Percentiles rank a stretch among this genome's conserved stretches.
These are phyloP conservation scores for Gnetum montanum DNA, from an alignment of 75 land plant genomes.

Conservation along the genomic window DNA sequence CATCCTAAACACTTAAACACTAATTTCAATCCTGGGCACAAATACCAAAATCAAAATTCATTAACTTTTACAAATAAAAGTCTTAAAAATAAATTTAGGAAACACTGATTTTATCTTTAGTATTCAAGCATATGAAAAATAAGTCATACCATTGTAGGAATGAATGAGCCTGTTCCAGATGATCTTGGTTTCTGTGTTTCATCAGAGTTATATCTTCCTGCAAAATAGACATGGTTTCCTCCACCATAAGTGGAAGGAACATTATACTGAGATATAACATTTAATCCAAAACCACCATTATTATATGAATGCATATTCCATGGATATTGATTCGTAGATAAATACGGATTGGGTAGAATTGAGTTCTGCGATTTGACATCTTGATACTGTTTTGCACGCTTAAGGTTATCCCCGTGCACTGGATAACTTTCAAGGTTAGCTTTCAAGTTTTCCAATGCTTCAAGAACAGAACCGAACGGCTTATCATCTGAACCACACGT, in stretches of 20 bases:
- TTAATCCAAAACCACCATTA: constrained; percentile 26
- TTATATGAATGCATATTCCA: constrained; percentile 15
- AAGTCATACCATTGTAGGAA: constrained; percentile 62
- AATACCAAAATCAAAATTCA: constrained; percentile 1
- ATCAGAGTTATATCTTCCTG: constrained; percentile 23
- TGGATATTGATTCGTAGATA: constrained; percentile 12
- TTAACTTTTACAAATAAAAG: not conserved
- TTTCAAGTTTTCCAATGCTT: not conserved
- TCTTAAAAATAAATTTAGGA: not conserved
- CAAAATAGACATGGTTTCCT: constrained; percentile 7
- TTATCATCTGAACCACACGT: not conserved
- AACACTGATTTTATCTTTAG: too few relatives aligned
- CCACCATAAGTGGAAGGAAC: constrained; percentile 4
- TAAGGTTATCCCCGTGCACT: constrained; percentile 23
- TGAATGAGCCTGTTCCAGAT: constrained; percentile 78
- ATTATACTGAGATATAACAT: constrained; percentile 15
- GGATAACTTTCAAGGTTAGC: constrained; percentile 40
- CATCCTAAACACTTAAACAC: not conserved
- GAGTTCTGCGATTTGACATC: constrained; percentile 11
- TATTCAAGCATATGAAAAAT: too few relatives aligned
- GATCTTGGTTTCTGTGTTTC: constrained; percentile 46
- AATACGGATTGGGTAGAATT: constrained; percentile 8
- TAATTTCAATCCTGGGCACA: too few relatives aligned
- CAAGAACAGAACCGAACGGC: constrained; percentile 8
- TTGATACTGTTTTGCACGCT: constrained; percentile 22